phyloP scores from a whole-genome alignment of 495 filamentous ascomycete species.

The Halenospora varia region DNA sequence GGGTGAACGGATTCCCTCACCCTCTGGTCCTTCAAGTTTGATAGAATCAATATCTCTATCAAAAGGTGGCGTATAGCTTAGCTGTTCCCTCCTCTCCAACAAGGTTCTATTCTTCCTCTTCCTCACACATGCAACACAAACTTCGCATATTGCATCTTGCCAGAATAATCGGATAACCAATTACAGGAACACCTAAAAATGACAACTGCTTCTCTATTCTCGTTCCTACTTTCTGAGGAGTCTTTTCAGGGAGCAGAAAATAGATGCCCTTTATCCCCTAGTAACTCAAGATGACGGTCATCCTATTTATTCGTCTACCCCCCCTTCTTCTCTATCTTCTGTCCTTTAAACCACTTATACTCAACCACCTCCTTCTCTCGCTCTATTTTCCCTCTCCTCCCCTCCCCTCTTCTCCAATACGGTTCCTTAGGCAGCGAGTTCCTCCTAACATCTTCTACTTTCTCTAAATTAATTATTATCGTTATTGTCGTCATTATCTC shows the following conservation, averaged over 20 bases:
- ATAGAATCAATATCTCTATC: no score
- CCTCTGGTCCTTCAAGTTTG: no score
- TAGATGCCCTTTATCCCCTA: conserved; percentile 11
- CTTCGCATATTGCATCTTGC: no score
- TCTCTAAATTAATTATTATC: not conserved
- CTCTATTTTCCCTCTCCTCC: no score
- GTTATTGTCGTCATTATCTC: not conserved
- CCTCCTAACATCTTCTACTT: conserved; percentile 5
- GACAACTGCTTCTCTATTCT: conserved; percentile 3
- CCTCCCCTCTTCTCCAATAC: conserved; percentile 6
- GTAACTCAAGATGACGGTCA: conserved; percentile 17
- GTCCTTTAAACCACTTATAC: conserved; percentile 16
- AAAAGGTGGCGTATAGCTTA: no score
- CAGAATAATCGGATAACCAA: no score
- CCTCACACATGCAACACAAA: no score
- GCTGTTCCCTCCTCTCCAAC: no score
- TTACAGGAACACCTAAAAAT: conserved; percentile 7
- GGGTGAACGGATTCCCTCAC: no score
- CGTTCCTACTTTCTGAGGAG: conserved; percentile 8
- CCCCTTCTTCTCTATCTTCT: conserved; percentile 14
- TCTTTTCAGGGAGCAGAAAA: conserved; percentile 15
- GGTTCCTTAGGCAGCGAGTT: conserved; percentile 4
- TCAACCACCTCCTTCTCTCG: conserved; percentile 5
- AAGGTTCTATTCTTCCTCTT: no score
- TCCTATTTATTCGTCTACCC: conserved; percentile 14